A percentile compares a stretch with the other conserved stretches of the same genome.
These are phyloP conservation scores for Trichoderma citrinoviride DNA, from an alignment of 2,329 filamentous ascomycete genomes.

Conservation along the genomic window DNA sequence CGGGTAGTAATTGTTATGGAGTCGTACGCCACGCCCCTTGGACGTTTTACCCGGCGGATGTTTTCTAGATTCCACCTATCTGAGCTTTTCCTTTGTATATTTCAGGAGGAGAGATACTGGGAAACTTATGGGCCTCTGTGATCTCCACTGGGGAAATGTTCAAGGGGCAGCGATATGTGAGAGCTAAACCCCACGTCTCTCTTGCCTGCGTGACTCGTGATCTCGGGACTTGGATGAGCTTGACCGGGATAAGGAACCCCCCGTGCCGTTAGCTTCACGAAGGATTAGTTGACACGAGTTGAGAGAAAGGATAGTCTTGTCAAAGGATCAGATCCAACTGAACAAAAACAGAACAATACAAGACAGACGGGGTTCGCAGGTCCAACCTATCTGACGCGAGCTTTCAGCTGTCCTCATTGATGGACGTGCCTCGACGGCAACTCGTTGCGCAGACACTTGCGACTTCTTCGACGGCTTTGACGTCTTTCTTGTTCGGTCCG, in stretches of 20 bases:
- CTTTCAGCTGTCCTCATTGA: neutral
- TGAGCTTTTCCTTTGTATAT: neutral
- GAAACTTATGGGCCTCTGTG: neutral
- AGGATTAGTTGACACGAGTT: neutral
- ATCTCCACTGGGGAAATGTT: neutral
- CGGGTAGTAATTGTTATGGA: too few species aligned
- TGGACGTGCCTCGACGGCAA: neutral
- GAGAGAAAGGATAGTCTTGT: neutral
- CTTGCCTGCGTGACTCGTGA: neutral
- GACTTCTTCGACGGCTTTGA: constrained; percentile 2
- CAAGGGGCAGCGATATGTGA: neutral
- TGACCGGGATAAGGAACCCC: neutral
- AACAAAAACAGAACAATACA: neutral
- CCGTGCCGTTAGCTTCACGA: neutral
- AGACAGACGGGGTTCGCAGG: neutral
- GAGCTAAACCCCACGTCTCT: constrained; percentile 4
- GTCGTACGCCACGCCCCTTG: too few species aligned
- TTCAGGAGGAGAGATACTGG: neutral
- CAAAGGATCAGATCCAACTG: neutral
- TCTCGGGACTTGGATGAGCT: neutral
- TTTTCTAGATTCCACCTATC: too few species aligned
- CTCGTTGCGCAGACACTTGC: neutral
- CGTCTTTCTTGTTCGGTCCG: constrained; percentile 19
- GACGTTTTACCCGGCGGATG: too few species aligned
- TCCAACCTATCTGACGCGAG: neutral